phyloP scores from a whole-genome alignment of 2,329 filamentous ascomycete species.

The Teratosphaeria zuluensis region DNA sequence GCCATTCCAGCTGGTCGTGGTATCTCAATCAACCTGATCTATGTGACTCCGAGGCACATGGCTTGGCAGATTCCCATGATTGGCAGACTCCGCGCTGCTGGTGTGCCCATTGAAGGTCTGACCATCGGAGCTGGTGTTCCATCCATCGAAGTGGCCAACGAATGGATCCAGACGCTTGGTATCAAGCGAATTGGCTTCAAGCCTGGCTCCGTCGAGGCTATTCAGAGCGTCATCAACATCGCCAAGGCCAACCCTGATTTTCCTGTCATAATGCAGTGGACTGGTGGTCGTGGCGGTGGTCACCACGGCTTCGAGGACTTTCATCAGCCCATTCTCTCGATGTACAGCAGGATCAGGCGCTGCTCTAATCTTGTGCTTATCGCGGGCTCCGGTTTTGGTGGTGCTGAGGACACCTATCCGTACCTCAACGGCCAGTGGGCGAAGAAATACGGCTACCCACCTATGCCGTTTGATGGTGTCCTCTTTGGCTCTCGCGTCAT shows the following conservation, averaged over 20 bases:
- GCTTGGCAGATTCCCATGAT: conserved; percentile 85
- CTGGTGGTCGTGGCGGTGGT: conserved; percentile 83
- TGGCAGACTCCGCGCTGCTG: conserved; percentile 68
- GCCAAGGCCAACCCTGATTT: conserved; percentile 89
- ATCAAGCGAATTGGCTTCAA: conserved; percentile 94
- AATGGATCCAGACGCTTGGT: conserved; percentile 87
- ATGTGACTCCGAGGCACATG: conserved; percentile 83
- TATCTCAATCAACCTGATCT: conserved; percentile 84
- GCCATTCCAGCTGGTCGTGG: conserved; percentile 75
- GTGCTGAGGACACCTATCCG: conserved; percentile 80
- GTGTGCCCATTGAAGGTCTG: conserved; percentile 82
- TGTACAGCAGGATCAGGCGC: conserved; percentile 81
- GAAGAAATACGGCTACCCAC: conserved; percentile 73
- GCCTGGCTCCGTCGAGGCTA: conserved; percentile 78
- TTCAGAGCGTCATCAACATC: conserved; percentile 84
- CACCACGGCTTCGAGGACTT: conserved; percentile 96
- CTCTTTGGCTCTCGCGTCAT: conserved; percentile 90
- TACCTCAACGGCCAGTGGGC: conserved; percentile 88
- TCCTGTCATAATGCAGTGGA: conserved; percentile 92
- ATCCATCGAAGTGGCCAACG: conserved; percentile 83
- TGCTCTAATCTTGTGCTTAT: conserved; percentile 80
- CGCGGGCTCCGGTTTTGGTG: conserved; percentile 85
- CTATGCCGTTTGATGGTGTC: conserved; percentile 90
- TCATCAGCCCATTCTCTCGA: conserved; percentile 80
- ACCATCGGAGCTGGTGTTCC: conserved; percentile 91